phyloP scores from a whole-genome alignment of 2,329 filamentous ascomycete species.

The Diaporthe citrichinensis region DNA sequence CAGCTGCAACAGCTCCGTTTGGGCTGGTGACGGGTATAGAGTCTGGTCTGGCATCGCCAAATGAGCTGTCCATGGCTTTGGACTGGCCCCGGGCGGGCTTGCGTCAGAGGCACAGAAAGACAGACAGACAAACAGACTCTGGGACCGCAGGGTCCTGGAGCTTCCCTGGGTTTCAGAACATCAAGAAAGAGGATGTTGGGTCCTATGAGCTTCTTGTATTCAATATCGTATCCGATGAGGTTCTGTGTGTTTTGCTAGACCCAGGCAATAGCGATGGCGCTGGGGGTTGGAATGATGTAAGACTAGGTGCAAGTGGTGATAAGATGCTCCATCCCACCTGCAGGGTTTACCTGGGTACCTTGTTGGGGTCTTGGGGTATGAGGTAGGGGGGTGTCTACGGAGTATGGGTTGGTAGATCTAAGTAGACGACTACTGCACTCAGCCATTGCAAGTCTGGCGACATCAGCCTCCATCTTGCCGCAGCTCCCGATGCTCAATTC shows the following conservation, averaged over 20 bases:
- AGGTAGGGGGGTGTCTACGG: not conserved
- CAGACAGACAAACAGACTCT: not conserved
- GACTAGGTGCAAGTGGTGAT: not conserved
- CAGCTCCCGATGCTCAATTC: conserved; percentile 8
- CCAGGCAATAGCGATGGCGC: not conserved
- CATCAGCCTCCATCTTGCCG: conserved; percentile 15
- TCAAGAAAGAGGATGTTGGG: not conserved
- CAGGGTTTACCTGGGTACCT: not conserved
- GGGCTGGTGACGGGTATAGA: conserved; percentile 35
- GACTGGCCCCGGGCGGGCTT: not conserved
- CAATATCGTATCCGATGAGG: not conserved
- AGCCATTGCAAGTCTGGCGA: conserved; percentile 13
- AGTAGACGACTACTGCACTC: not conserved
- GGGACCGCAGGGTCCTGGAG: conserved; percentile 18
- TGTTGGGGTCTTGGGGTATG: not conserved
- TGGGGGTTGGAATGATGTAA: conserved; percentile 14
- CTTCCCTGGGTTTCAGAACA: not conserved
- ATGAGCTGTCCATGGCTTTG: conserved; percentile 38
- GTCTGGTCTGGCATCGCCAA: conserved; percentile 40
- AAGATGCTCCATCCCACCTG: not conserved
- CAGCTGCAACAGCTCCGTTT: conserved; percentile 24
- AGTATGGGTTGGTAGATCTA: not conserved
- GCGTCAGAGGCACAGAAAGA: not conserved
- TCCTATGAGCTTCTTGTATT: not conserved
- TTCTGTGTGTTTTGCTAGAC: not conserved